Conservation (phyloP, 1,284 basidiomycete species). For the Heterobasidion occidentale region DNA sequence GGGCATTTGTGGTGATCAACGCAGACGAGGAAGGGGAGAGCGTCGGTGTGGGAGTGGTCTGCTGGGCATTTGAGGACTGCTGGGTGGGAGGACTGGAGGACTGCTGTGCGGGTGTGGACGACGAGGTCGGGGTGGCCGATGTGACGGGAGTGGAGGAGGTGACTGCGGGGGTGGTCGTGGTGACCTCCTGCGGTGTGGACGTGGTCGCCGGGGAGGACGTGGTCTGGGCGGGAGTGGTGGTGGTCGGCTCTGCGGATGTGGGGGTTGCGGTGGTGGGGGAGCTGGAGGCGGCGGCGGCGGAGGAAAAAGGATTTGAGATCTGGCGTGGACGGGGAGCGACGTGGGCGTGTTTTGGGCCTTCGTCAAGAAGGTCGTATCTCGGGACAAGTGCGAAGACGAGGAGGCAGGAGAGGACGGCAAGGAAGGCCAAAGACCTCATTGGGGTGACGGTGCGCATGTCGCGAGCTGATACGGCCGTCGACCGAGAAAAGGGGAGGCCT, state of each 20-base stretch:
- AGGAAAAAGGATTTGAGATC: not conserved
- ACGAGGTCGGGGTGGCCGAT: conserved; percentile 6
- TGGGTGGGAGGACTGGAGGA: conserved; percentile 11
- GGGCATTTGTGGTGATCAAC: conserved; percentile 13
- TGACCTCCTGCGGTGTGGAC: not conserved
- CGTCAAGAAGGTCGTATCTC: conserved; percentile 16
- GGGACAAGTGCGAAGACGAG: conserved; percentile 20
- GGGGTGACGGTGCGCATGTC: conserved; percentile 7
- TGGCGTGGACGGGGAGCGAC: not conserved
- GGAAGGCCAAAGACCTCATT: conserved; percentile 20
- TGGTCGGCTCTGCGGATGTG: conserved; percentile 9
- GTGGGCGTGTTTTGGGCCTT: conserved; percentile 1
- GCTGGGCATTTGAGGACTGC: conserved; percentile 13
- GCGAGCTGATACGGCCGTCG: not conserved
- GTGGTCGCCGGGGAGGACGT: conserved; percentile 1
- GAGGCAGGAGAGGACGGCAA: conserved; percentile 19
- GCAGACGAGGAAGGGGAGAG: conserved; percentile 6
- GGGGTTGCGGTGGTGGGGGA: conserved; percentile 12
- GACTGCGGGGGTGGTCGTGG: not conserved
- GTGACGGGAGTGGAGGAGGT: conserved; percentile 9
- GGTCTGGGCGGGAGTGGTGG: conserved; percentile 8
- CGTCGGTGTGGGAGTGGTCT: conserved; percentile 9
- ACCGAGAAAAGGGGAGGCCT: not conserved
- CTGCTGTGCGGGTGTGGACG: not conserved
- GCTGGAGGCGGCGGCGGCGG: not conserved